Evolutionary conservation across 2,329 filamentous ascomycete species (phyloP).

Genomic region (Metarhizium robertsii): DNA sequence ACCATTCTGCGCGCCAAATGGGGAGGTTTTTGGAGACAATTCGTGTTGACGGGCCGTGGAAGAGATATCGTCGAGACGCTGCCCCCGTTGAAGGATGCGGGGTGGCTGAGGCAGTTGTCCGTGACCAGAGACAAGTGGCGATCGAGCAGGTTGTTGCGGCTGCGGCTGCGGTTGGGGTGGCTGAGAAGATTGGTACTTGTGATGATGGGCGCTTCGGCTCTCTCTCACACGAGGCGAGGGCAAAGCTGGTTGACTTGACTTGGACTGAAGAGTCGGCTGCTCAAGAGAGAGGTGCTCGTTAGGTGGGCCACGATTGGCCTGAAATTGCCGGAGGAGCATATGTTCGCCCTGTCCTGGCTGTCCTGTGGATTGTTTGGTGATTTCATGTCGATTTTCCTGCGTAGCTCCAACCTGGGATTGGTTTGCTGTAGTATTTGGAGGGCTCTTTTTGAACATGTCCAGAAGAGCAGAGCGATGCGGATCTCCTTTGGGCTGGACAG

Average conservation of each 20-base stretch:
- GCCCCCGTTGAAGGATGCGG: conserved; percentile 27
- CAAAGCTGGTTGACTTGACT: conserved; percentile 7
- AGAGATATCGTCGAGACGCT: conserved; percentile 14
- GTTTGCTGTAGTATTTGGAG: background rate
- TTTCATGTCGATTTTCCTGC: background rate
- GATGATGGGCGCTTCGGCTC: background rate
- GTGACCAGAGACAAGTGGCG: background rate
- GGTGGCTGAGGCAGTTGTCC: conserved; percentile 13
- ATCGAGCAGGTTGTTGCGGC: background rate
- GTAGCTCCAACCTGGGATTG: background rate
- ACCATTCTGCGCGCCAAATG: conserved; percentile 12
- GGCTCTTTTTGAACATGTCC: conserved; percentile 42
- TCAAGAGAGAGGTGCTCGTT: conserved; percentile 11
- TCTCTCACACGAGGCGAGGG: conserved; percentile 8
- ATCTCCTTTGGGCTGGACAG: conserved; percentile 13
- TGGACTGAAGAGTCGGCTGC: conserved; percentile 12
- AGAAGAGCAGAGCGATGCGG: conserved; percentile 40
- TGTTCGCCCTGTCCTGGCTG: background rate
- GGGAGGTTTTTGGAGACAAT: conserved; percentile 13
- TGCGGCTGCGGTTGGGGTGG: conserved; percentile 3
- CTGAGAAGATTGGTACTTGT: conserved; percentile 8
- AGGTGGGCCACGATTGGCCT: background rate
- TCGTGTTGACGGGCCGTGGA: conserved; percentile 1
- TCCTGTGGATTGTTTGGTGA: background rate
- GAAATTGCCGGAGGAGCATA: background rate